These are phyloP conservation scores for Pseudozyma flocculosa DNA, from an alignment of 1,284 basidiomycete species.

Conservation along the genomic window DNA sequence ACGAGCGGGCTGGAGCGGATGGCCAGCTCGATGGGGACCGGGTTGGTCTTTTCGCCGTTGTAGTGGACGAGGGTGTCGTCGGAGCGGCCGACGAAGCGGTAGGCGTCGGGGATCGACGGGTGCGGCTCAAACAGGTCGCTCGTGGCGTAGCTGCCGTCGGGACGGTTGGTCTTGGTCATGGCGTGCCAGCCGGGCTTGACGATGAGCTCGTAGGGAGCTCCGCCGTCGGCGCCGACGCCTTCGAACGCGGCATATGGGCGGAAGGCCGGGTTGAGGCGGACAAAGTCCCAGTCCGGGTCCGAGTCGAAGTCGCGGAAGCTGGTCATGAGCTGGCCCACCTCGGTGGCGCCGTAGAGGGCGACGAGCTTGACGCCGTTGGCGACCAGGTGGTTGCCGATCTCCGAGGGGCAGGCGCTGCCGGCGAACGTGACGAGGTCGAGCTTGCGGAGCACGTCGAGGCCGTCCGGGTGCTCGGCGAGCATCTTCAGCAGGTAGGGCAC, in stretches of 20 bases:
- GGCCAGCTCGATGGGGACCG: conserved; percentile 37
- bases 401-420: conserved; percentile 60
- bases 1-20: conserved; percentile 52
- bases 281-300: conserved; percentile 69
- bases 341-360: conserved; percentile 63
- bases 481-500: conserved; percentile 63
- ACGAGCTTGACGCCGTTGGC: conserved; percentile 65
- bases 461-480: conserved; percentile 64
- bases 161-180: conserved; percentile 63
- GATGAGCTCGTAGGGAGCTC: conserved; percentile 63
- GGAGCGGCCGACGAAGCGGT: conserved; percentile 66
- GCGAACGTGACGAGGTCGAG: conserved; percentile 64
- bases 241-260: conserved; percentile 22
- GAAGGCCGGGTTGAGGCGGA: conserved; percentile 55
- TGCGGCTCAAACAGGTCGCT: conserved; percentile 65
- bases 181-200: conserved; percentile 66
- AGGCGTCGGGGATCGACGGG: conserved; percentile 60
- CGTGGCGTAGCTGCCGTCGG: conserved; percentile 66
- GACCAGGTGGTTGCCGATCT: conserved; percentile 66
- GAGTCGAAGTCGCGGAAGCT: conserved; percentile 65
- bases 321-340: conserved; percentile 59
- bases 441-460: conserved; percentile 60
- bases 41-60: conserved; percentile 47
- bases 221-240: conserved; percentile 16
- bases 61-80: conserved; percentile 65